Conservation (phyloP, 805 yeast genomes). For the Sugiyamaella floridensis region DNA sequence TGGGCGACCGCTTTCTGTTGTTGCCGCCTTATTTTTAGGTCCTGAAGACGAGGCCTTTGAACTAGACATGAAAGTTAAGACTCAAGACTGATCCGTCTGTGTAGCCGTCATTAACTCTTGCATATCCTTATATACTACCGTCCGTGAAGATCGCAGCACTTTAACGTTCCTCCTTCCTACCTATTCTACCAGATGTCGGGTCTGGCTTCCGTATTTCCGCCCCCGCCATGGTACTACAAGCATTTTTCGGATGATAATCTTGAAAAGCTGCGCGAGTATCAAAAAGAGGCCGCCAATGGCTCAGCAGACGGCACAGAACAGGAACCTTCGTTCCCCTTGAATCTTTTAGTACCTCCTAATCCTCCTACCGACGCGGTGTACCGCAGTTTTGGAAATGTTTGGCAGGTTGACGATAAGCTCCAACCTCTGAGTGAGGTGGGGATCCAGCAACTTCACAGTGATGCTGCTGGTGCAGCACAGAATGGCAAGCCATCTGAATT, state of each 20-base stretch:
- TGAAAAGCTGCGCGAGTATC: constrained; percentile 33
- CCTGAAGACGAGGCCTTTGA: too few relatives aligned
- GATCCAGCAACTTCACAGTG: constrained; percentile 59
- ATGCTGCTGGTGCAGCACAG: constrained; percentile 16
- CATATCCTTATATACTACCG: too few relatives aligned
- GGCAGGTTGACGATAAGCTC: constrained; percentile 71
- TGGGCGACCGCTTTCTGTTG: too few relatives aligned
- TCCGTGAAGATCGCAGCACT: too few relatives aligned
- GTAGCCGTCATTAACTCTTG: too few relatives aligned
- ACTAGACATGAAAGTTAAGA: too few relatives aligned
- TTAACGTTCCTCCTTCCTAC: too few relatives aligned
- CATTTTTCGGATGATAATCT: constrained; percentile 66
- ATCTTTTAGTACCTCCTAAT: constrained; percentile 28
- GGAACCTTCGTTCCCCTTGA: constrained; percentile 10
- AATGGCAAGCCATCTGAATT: constrained; percentile 24
- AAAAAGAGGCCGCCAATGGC: constrained; percentile 16
- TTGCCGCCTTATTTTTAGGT: too few relatives aligned
- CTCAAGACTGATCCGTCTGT: too few relatives aligned
- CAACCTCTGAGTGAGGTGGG: constrained; percentile 75
- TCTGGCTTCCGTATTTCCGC: constrained; percentile 76
- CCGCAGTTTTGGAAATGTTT: constrained; percentile 81
- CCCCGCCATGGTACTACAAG: constrained; percentile 81
- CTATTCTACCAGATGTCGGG: constrained; percentile 17
- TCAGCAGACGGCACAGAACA: constrained; percentile 10
- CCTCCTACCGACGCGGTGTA: constrained; percentile 37